Evolutionary conservation across 371 early-diverging fungal species (phyloP), one percentile per base, ranked within the genome.

Genomic region (Rhizomucor miehei): DNA sequence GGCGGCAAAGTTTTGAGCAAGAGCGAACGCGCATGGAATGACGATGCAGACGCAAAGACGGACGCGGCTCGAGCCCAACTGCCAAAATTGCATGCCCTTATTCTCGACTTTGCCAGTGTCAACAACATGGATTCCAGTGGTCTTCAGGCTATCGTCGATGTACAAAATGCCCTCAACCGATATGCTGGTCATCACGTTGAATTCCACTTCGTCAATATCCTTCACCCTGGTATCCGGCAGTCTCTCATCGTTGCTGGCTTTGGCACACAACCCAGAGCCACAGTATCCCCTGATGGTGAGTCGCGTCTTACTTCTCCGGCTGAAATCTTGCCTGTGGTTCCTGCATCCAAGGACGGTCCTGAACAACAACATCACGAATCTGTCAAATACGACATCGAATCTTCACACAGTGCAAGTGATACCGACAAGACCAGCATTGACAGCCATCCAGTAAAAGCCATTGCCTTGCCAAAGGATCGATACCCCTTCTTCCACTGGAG

Each of bases 41-140:
- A 80, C 53, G 62, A 62, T 37, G 50, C 65, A 19, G 52, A 50
- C 8, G 59, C 68, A 13, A 60, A 48, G 9, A 40, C 55, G 8
- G 54, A 64, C 20, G 58, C 59, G 13, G 62, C 51, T 13, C 60
- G 63, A 37, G 62, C 47, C 20, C 44, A 58, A 19, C 44, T 67
- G 24, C 84, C 85, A 37, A 54, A 57, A 14, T 62, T 89, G 17
- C 68, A 76, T 39, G 86, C 85, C 19, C 54, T 86, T 13, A 77
- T 89, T 20, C 70, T 89, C 58, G 89, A 87, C 57, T 82, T 87
- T 52, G 60, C 80, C 0, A 68, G 76, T 35, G 89, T 87, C 20
- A 84, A 82, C 51, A 52, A 63, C 20, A 52, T 87, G 20, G 89
- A 89, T 63, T 73, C 81, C 1, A 83, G 86, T 17, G 89, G 87